phyloP scores from a whole-genome alignment of 2,329 filamentous ascomycete genomes.

The Botryotinia calthae region DNA sequence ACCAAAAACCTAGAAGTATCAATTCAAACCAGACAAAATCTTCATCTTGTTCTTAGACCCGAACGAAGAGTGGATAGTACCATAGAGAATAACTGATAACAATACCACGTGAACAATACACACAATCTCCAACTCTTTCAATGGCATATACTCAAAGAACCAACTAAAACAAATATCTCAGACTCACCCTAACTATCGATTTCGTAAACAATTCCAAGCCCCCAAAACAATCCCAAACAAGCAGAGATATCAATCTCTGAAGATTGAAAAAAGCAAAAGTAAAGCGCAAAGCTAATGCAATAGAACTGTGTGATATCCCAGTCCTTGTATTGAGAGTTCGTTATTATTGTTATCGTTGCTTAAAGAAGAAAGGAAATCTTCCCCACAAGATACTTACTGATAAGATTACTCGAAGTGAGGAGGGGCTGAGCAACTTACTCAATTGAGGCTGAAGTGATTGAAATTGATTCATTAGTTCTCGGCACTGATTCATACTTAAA shows the following conservation, averaged over 20 bases:
- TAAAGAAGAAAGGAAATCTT: too few relatives aligned
- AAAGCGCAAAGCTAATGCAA: background rate
- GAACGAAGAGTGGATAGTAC: rapidly evolving
- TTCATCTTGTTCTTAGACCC: rapidly evolving
- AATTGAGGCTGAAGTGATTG: background rate
- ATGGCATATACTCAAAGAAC: too few relatives aligned
- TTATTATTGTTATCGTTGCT: background rate
- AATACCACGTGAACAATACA: too few relatives aligned
- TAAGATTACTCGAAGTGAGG: background rate
- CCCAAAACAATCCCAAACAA: background rate
- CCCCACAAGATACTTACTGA: background rate
- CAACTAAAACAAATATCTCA: rapidly evolving
- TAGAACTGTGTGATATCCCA: background rate
- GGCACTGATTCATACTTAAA: rapidly evolving
- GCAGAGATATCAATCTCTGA: background rate
- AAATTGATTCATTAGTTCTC: background rate
- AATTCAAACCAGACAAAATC: background rate
- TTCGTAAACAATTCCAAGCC: too few relatives aligned
- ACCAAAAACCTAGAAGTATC: background rate
- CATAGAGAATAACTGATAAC: rapidly evolving
- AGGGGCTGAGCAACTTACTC: background rate
- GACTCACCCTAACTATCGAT: background rate
- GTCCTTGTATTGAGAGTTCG: background rate
- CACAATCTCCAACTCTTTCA: too few relatives aligned
- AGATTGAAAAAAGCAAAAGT: rapidly evolving